Percentiles rank a stretch among this genome's conserved stretches.
Conservation (phyloP, 495 filamentous ascomycete species). For the Bacidia gigantensis region DNA sequence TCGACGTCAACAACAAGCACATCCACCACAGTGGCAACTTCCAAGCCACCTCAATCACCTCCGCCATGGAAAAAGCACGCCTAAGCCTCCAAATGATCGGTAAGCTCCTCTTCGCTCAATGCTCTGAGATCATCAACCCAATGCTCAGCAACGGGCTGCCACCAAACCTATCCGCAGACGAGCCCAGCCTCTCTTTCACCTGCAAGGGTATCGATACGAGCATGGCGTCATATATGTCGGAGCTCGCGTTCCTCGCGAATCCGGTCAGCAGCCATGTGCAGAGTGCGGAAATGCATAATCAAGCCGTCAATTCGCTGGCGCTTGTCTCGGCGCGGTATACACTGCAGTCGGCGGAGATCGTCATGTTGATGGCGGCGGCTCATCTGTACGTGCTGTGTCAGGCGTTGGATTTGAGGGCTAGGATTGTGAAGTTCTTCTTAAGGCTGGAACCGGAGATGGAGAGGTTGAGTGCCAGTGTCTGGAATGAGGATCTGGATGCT, state of each 20-base stretch:
- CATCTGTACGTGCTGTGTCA: conserved; percentile 1
- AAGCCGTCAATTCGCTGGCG: conserved; percentile 46
- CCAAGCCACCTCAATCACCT: conserved; percentile 42
- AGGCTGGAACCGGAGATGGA: background rate
- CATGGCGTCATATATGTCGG: conserved; percentile 47
- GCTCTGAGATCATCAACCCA: conserved; percentile 43
- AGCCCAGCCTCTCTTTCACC: conserved; percentile 42
- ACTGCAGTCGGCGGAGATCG: conserved; percentile 36
- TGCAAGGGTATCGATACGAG: conserved; percentile 49
- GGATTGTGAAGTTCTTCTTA: background rate
- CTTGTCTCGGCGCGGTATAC: conserved; percentile 43
- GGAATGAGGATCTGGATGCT: background rate
- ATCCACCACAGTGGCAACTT: conserved; percentile 51
- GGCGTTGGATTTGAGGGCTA: conserved; percentile 1
- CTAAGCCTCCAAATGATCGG: conserved; percentile 40
- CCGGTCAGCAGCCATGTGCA: conserved; percentile 43
- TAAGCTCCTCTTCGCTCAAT: conserved; percentile 42
- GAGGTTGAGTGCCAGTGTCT: background rate
- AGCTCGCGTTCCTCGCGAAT: conserved; percentile 40
- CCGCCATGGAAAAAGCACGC: conserved; percentile 47
- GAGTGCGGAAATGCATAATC: conserved; percentile 45
- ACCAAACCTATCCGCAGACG: conserved; percentile 43
- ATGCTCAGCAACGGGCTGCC: conserved; percentile 40
- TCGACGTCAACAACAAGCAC: conserved; percentile 25
- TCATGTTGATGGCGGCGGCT: conserved; percentile 18